phyloP scores from a whole-genome alignment of 352 stramenopile genomes.

The Phytophthora citricola region DNA sequence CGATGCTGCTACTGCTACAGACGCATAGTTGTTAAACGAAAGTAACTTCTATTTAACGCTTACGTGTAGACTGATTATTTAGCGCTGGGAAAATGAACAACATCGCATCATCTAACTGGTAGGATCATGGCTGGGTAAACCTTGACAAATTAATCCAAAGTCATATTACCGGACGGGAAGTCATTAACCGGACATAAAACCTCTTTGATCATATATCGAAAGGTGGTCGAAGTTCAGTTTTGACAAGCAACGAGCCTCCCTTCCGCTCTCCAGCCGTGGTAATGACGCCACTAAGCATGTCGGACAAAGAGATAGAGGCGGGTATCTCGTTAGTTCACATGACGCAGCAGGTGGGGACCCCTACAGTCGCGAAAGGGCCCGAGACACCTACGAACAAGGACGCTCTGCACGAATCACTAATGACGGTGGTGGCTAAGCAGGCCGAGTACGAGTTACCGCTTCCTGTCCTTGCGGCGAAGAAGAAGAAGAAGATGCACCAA shows the following conservation, averaged over 20 bases:
- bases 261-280: not conserved
- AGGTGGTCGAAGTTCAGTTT: conserved; percentile 42
- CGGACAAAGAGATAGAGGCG: conserved; percentile 65
- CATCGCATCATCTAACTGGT: too few species aligned
- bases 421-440: conserved; percentile 51
- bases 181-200: conserved; percentile 1
- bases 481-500: conserved; percentile 36
- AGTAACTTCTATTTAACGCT: conserved; percentile 28
- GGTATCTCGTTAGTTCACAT: conserved; percentile 72
- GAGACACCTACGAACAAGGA: conserved; percentile 11
- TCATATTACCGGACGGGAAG: not conserved
- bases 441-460: conserved; percentile 24
- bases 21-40: conserved; percentile 24
- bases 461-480: conserved; percentile 10
- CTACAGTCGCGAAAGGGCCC: conserved; percentile 1
- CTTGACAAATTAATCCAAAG: too few species aligned
- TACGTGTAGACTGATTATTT: conserved; percentile 22
- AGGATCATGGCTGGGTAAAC: too few species aligned
- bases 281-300: conserved; percentile 35
- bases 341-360: conserved; percentile 45
- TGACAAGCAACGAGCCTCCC: conserved; percentile 19
- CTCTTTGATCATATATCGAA: conserved; percentile 41
- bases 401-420: conserved; percentile 42
- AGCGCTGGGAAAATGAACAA: not conserved
- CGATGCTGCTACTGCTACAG: conserved; percentile 15